Evolutionary conservation across 2,329 filamentous ascomycete species (phyloP).

Genomic region (Neonectria magnoliae): DNA sequence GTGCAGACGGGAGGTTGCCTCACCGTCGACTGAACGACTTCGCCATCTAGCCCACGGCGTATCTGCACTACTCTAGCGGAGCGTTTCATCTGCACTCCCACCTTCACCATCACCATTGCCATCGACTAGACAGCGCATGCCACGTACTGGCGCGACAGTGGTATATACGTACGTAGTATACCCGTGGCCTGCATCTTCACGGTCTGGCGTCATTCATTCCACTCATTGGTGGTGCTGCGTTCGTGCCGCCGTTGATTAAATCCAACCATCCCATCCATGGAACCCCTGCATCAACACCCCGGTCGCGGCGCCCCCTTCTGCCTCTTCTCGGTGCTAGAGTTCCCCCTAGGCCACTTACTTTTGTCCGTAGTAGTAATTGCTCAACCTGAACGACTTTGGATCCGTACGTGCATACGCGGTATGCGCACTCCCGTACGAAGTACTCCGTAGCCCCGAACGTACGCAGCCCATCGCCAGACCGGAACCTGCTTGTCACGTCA

Average conservation of each 20-base stretch:
- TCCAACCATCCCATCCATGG: conserved; percentile 14
- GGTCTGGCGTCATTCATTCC: neutral
- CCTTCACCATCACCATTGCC: neutral
- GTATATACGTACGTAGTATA: neutral
- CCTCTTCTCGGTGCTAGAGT: conserved; percentile 15
- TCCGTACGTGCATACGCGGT: conserved; percentile 29
- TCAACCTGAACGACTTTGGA: neutral
- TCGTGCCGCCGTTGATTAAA: conserved; percentile 28
- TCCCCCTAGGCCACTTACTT: neutral
- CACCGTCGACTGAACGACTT: conserved; percentile 22
- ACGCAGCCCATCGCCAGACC: conserved; percentile 17
- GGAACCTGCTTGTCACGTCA: conserved; percentile 38
- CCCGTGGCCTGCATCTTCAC: neutral
- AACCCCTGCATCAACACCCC: conserved; percentile 41
- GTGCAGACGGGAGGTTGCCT: neutral
- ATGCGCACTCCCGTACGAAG: neutral
- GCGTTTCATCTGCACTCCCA: conserved; percentile 39
- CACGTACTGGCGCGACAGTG: neutral
- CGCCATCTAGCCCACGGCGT: conserved; percentile 11
- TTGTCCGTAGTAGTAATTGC: conserved; percentile 23
- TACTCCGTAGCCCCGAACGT: neutral
- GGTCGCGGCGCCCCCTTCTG: conserved; percentile 24
- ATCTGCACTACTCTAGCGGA: conserved; percentile 28
- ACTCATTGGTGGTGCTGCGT: conserved; percentile 16
- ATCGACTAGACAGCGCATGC: neutral